These are phyloP conservation scores for Zoysia japonica DNA, from an alignment of 176 grass and related monocot genomes.

Conservation along the genomic window DNA sequence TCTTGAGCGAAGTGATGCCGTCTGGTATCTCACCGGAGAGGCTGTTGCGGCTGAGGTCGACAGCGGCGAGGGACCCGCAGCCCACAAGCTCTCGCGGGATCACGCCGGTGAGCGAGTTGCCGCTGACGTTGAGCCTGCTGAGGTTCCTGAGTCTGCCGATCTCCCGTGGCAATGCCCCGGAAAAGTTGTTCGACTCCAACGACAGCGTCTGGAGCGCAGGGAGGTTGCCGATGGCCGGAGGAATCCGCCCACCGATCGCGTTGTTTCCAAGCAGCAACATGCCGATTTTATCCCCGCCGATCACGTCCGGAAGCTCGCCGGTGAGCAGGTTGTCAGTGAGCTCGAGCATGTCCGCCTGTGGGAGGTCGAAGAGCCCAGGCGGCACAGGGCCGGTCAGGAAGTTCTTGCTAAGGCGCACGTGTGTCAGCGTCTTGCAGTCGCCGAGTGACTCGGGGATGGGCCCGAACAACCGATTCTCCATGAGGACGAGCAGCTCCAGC, in stretches of 20 bases:
- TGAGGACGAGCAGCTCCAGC: slow-evolving; percentile 66
- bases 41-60: slow-evolving; percentile 81
- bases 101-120: slow-evolving; percentile 59
- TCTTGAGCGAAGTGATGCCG: slow-evolving; percentile 50
- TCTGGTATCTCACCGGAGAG: slow-evolving; percentile 66
- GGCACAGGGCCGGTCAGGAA: slow-evolving; percentile 61
- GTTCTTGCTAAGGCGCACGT: slow-evolving; percentile 70
- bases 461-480: slow-evolving; percentile 85
- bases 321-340: slow-evolving; percentile 75
- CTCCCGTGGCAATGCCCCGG: slow-evolving; percentile 56
- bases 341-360: slow-evolving; percentile 64
- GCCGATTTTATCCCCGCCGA: slow-evolving; percentile 40
- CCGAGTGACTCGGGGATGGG: slow-evolving; percentile 61
- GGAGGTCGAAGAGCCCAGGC: slow-evolving; percentile 66
- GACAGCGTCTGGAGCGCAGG: slow-evolving; percentile 63
- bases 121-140: slow-evolving; percentile 58
- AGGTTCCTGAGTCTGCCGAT: slow-evolving; percentile 61
- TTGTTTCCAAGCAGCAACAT: slow-evolving; percentile 51
- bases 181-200: slow-evolving; percentile 63
- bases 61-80: slow-evolving; percentile 49
- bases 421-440: slow-evolving; percentile 60
- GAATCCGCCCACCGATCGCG: slow-evolving; percentile 49
- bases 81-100: slow-evolving; percentile 59
- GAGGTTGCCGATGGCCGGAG: slow-evolving; percentile 66
- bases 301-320: slow-evolving; percentile 55